Conservation (phyloP, 148 eudicot species). For the Vaccinium myrtillus region DNA sequence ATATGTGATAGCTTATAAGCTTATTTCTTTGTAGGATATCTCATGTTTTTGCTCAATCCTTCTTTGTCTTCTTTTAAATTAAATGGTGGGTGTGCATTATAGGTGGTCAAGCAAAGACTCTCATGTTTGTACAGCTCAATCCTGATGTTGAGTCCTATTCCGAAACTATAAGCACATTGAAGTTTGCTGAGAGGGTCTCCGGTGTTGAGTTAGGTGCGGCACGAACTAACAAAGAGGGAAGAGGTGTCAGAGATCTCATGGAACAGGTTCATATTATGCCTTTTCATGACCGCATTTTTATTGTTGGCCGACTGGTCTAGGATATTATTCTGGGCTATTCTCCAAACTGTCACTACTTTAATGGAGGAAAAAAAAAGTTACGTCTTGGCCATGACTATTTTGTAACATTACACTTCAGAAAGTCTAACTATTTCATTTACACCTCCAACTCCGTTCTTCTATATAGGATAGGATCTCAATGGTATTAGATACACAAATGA, state of each 20-base stretch:
- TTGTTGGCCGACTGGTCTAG: background rate
- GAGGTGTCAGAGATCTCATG: slow-evolving; percentile 86
- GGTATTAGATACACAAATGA: background rate
- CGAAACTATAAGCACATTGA: slow-evolving; percentile 89
- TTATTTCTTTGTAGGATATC: background rate
- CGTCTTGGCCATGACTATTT: background rate
- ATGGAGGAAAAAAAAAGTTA: background rate
- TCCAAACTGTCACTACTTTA: background rate
- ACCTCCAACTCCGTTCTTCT: background rate
- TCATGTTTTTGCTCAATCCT: background rate
- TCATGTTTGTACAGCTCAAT: slow-evolving; percentile 98
- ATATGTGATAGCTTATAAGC: background rate
- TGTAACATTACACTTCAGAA: background rate
- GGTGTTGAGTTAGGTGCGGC: slow-evolving; percentile 99
- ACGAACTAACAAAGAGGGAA: slow-evolving; percentile 79
- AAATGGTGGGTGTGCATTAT: slow-evolving; percentile 16
- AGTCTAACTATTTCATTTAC: background rate
- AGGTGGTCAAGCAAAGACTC: slow-evolving; percentile 99
- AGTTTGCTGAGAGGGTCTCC: slow-evolving; percentile 98
- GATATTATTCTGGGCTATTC: background rate
- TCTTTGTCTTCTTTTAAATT: background rate
- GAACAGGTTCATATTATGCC: slow-evolving; percentile 61
- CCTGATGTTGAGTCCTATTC: slow-evolving; percentile 88
- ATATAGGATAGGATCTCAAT: background rate
- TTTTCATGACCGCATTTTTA: background rate